Percentiles rank a stretch among this genome's conserved stretches.
Evolutionary conservation across 768 basidiomycete species (phyloP).

Genomic region (Kwoniella mangroviensis): DNA sequence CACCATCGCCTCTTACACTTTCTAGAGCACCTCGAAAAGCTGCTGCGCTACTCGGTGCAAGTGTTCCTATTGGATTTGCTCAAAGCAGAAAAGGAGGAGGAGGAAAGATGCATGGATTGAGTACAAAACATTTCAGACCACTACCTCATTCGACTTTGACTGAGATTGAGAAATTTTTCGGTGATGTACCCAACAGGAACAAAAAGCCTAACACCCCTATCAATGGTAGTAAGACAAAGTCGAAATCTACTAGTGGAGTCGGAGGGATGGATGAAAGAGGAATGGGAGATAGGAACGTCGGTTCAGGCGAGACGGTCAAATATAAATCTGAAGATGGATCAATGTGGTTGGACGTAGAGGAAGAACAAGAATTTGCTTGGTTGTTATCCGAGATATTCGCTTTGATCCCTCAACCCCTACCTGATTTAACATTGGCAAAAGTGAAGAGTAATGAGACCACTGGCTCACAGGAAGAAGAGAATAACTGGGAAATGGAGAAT

Average conservation of each 20-base stretch:
- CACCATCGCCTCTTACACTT: conserved; percentile 42
- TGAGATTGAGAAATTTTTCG: conserved; percentile 51
- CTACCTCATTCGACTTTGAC: conserved; percentile 31
- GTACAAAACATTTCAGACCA: conserved; percentile 37
- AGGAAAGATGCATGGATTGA: conserved; percentile 10
- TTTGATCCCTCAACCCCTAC: conserved; percentile 8
- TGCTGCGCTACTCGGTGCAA: conserved; percentile 39
- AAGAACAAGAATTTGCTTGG: conserved; percentile 54
- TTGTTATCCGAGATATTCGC: conserved; percentile 40
- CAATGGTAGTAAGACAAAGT: too few species aligned
- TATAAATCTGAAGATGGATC: conserved; percentile 36
- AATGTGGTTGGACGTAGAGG: conserved; percentile 50
- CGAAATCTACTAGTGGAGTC: neutral
- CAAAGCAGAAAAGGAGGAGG: neutral
- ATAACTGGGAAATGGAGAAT: conserved; percentile 40
- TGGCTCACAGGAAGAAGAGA: conserved; percentile 1
- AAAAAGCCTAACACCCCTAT: too few species aligned
- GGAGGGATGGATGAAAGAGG: conserved; percentile 10
- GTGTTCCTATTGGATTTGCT: neutral
- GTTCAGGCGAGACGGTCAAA: conserved; percentile 20
- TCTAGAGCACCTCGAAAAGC: conserved; percentile 49
- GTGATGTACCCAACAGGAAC: conserved; percentile 30
- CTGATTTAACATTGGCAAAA: neutral
- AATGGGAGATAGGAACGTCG: conserved; percentile 23
- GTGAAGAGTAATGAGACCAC: neutral